Evolutionary conservation across 1,139 yeast species (phyloP), one percentile per base, ranked within the genome.

Genomic region (Hanseniaspora uvarum): DNA sequence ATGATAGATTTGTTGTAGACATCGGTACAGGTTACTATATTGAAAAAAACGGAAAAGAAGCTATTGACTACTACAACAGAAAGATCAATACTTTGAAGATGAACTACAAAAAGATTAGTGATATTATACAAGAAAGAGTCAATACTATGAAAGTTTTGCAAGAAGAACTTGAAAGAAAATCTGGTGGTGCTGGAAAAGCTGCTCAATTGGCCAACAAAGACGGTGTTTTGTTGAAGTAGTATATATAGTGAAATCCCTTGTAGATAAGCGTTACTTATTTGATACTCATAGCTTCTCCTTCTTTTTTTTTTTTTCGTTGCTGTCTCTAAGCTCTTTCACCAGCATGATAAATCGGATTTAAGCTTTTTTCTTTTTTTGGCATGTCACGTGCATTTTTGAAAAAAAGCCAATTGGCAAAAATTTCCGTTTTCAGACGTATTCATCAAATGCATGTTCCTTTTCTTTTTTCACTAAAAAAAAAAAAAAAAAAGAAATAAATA

Each of bases 11-110:
- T 62, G 74, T 92, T 69, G 96, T 94, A 18, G 99, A 92, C 65
- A 83, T 92, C 43, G 99, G 99, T 34, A 92, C 98, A 0, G 97
- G 97, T 2, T 92, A 92, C 68, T 92, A 78, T 65, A 94, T 88
- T 31, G 96, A 87, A 62, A 94, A 92, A 69, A 69, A 69, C 56
- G 77, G 80, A 0, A 72, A 70, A 6, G 89, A 86, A 47, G 86
- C 96, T 3, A 72, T 78, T 59, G 69, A 69, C 55, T 94, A 88
- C 62, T 92, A 87, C 67, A 78, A 82, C 56, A 74, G 74, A 56
- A 87, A 94, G 70, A 79, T 88, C 53, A 72, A 72, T 28, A 89
- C 88, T 59, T 71, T 94, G 62, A 79, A 74, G 56, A 78, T 77
- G 56, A 96, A 92, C 66, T 75, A 86, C 19, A 75, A 75, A 30